Conservation (phyloP, 768 basidiomycete species). For the Hygrophorus russula region DNA sequence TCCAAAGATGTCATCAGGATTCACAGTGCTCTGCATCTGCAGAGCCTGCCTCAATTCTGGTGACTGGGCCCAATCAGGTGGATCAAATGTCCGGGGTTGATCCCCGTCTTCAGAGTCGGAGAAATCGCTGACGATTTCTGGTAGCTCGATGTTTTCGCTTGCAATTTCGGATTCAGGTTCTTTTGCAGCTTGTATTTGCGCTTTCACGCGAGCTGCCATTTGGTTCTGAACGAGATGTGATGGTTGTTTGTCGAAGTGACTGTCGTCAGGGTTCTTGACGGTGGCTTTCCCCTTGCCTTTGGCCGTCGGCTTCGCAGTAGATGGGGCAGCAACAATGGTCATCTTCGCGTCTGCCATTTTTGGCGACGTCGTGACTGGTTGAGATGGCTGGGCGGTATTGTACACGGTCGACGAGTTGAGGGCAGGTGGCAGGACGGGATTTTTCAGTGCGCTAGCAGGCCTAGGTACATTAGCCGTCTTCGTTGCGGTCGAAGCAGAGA, state of each 20-base stretch:
- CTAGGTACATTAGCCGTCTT: slow-evolving; percentile 37
- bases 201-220: slow-evolving; percentile 62
- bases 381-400: slow-evolving; percentile 27
- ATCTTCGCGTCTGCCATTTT: slow-evolving; percentile 25
- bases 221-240: slow-evolving; percentile 53
- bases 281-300: slow-evolving; percentile 42
- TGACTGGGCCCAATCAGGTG: slow-evolving; percentile 87
- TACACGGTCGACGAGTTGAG: slow-evolving; percentile 27
- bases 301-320: slow-evolving; percentile 15
- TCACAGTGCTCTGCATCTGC: slow-evolving; percentile 72
- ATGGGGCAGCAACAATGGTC: slow-evolving; percentile 9
- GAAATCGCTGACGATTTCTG: slow-evolving; percentile 95
- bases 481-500: slow-evolving; percentile 22
- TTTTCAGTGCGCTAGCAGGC: slow-evolving; percentile 23
- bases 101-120: slow-evolving; percentile 93
- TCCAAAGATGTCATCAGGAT: slow-evolving; percentile 90
- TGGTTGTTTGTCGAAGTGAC: slow-evolving; percentile 35
- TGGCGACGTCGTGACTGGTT: slow-evolving; percentile 17
- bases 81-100: slow-evolving; percentile 57
- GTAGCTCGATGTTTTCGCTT: slow-evolving; percentile 81
- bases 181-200: slow-evolving; percentile 53
- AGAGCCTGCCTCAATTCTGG: slow-evolving; percentile 76
- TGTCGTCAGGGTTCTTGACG: slow-evolving; percentile 31
- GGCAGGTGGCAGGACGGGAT: slow-evolving; percentile 15
- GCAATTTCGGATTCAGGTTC: slow-evolving; percentile 33